Evolutionary conservation across 2,329 filamentous ascomycete species (phyloP).

Genomic region (Chaetomium sp.): DNA sequence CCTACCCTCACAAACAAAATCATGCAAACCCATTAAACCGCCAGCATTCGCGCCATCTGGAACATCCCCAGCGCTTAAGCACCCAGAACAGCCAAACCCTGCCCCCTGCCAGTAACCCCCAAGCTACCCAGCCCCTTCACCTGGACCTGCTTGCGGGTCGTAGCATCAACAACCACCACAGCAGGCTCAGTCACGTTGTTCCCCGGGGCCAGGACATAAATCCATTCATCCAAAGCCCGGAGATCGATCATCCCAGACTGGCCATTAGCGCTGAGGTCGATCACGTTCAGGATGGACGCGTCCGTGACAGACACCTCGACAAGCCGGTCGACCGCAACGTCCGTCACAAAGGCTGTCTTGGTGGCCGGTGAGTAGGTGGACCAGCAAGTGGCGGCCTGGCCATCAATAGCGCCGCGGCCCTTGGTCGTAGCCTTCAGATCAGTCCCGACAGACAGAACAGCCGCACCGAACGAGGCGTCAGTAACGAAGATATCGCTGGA

Average conservation of each 20-base stretch:
- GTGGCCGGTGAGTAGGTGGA: constrained; percentile 42
- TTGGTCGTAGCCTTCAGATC: constrained; percentile 29
- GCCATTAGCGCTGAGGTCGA: constrained; percentile 40
- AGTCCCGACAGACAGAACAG: constrained; percentile 39
- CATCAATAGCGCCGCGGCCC: constrained; percentile 37
- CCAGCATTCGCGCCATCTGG: too few relatives aligned
- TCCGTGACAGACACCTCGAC: constrained; percentile 41
- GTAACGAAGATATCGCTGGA: constrained; percentile 44
- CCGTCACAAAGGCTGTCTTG: constrained; percentile 51
- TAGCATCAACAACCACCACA: too few relatives aligned
- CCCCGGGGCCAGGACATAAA: constrained; percentile 52
- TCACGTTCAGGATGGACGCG: constrained; percentile 38
- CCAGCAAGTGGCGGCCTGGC: constrained; percentile 55
- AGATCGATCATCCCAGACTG: constrained; percentile 53
- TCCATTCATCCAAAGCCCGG: constrained; percentile 42
- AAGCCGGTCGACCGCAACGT: constrained; percentile 45
- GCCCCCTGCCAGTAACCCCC: too few relatives aligned
- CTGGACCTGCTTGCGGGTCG: too few relatives aligned
- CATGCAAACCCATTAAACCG: too few relatives aligned
- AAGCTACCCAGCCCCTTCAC: too few relatives aligned
- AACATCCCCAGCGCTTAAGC: too few relatives aligned
- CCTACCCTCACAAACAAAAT: too few relatives aligned
- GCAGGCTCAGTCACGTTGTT: background rate
- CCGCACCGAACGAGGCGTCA: constrained; percentile 52
- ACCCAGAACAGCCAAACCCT: too few relatives aligned